A percentile compares a stretch with the other conserved stretches of the same genome.
Evolutionary conservation across 495 filamentous ascomycete species (phyloP).

Genomic region (Hamigera avellanea): DNA sequence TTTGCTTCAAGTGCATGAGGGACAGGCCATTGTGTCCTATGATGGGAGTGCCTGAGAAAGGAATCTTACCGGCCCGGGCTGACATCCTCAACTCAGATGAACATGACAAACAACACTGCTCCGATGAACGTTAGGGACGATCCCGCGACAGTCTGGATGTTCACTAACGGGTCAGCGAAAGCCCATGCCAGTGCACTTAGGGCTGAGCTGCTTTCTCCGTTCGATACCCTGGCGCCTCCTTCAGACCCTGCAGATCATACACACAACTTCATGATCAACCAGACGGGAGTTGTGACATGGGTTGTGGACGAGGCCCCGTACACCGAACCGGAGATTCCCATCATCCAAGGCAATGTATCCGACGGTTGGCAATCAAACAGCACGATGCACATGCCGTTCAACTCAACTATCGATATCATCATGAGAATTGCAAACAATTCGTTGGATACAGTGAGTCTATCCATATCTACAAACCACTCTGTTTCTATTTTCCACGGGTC

Average conservation of each 20-base stretch:
- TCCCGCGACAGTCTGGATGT: no score
- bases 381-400: conserved; percentile 9
- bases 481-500: no score
- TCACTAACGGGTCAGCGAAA: no score
- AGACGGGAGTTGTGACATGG: conserved; percentile 10
- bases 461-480: no score
- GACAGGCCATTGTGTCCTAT: no score
- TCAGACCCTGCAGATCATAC: conserved; percentile 3
- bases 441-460: no score
- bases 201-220: conserved; percentile 3
- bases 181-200: conserved; percentile 4
- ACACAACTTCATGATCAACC: conserved; percentile 5
- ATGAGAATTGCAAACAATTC: conserved; percentile 11
- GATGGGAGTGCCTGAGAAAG: no score
- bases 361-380: conserved; percentile 11
- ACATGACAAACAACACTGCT: no score
- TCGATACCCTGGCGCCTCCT: conserved; percentile 4
- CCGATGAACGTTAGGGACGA: no score
- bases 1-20: no score
- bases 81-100: no score
- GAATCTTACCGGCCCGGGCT: no score
- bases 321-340: conserved; percentile 4
- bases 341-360: conserved; percentile 8
- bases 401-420: conserved; percentile 11
- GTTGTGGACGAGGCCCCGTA: conserved; percentile 7